Percentiles rank a stretch among this genome's conserved stretches.
phyloP scores from a whole-genome alignment of 2,329 filamentous ascomycete genomes.

The Taxawa tesnikishii region DNA sequence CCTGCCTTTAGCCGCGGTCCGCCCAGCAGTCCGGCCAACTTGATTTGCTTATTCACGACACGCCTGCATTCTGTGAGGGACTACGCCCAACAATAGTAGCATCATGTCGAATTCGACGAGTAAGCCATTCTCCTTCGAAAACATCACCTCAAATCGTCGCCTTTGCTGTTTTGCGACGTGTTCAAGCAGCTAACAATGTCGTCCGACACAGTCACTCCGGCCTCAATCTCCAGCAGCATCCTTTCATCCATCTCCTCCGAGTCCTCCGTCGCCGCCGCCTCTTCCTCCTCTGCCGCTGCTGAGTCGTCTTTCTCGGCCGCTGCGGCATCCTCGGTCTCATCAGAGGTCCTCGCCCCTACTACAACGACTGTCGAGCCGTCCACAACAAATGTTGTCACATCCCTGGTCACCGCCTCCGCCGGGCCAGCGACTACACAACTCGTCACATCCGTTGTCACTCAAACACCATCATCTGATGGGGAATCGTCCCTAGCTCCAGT shows the following conservation, averaged over 20 bases:
- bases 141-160: slow-evolving; percentile 5
- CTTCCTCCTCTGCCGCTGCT: slow-evolving; percentile 4
- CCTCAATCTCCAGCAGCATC: slow-evolving; percentile 1
- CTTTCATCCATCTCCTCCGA: slow-evolving; percentile 4
- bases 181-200: slow-evolving; percentile 1
- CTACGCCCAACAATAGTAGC: no score
- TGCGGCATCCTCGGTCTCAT: slow-evolving; percentile 11
- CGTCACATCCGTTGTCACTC: slow-evolving; percentile 13
- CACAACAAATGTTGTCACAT: slow-evolving; percentile 10
- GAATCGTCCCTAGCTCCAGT: slow-evolving; percentile 7
- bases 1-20: no score
- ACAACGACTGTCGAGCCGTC: slow-evolving; percentile 8
- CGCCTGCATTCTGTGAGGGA: no score
- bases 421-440: slow-evolving; percentile 11
- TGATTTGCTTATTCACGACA: no score
- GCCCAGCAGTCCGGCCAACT: no score
- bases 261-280: background rate
- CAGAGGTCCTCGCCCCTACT: slow-evolving; percentile 6
- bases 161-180: background rate
- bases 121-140: slow-evolving; percentile 3
- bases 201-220: slow-evolving; percentile 2
- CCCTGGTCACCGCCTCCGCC: slow-evolving; percentile 11
- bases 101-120: no score
- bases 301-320: slow-evolving; percentile 8
- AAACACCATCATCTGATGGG: slow-evolving; percentile 7